Conservation (phyloP, 371 early-diverging fungal species). For the Mucor indicus region DNA sequence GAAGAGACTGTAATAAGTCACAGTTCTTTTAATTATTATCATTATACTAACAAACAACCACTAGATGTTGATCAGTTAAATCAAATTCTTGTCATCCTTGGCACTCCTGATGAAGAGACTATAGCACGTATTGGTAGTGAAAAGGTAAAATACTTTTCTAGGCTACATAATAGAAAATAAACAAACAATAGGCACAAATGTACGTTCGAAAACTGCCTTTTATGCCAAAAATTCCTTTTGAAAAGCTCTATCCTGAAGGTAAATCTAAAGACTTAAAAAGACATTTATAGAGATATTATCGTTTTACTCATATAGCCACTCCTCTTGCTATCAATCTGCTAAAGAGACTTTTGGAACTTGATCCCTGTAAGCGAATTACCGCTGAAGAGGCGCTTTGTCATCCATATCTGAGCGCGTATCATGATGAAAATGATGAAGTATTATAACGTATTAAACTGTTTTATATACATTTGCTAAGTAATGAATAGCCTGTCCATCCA, state of each 20-base stretch:
- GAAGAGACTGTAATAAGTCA: slow-evolving; percentile 86
- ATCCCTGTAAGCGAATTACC: slow-evolving; percentile 79
- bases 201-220: slow-evolving; percentile 90
- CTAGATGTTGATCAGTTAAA: slow-evolving; percentile 96
- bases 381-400: slow-evolving; percentile 82
- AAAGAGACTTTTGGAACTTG: slow-evolving; percentile 75
- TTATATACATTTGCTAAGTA: background rate
- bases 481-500: slow-evolving; percentile 55
- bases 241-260: slow-evolving; percentile 73
- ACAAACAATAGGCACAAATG: slow-evolving; percentile 75
- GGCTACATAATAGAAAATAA: background rate
- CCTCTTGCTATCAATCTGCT: slow-evolving; percentile 78
- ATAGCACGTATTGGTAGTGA: slow-evolving; percentile 81
- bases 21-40: no score
- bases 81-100: slow-evolving; percentile 94
- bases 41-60: no score
- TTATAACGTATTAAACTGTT: background rate
- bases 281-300: background rate
- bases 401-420: slow-evolving; percentile 75
- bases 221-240: slow-evolving; percentile 88
- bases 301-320: slow-evolving; percentile 32
- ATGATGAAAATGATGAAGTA: slow-evolving; percentile 77
- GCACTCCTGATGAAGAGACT: slow-evolving; percentile 96
- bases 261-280: background rate
- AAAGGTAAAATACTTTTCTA: slow-evolving; percentile 38